These are phyloP conservation scores for Ziziphus jujuba DNA, from an alignment of 306 rosid species.

Conservation along the genomic window DNA sequence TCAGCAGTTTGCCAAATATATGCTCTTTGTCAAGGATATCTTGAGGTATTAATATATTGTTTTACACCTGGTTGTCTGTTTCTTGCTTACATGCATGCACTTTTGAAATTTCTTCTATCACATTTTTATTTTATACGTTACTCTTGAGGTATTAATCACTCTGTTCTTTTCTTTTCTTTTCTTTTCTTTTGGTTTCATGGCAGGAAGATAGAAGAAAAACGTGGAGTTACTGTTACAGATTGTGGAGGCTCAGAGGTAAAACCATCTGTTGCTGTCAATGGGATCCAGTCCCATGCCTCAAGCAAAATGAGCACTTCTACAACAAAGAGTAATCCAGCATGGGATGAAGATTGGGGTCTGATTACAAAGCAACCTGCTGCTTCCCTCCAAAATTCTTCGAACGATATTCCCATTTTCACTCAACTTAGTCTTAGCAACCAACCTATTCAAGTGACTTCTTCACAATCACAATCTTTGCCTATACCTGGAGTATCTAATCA, in stretches of 20 bases:
- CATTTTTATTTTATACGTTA: background rate
- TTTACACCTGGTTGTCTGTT: background rate
- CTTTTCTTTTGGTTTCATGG: constrained; percentile 13
- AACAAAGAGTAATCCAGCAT: constrained; percentile 52
- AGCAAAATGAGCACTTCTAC: constrained; percentile 42
- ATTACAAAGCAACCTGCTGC: constrained; percentile 34
- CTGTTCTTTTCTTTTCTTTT: constrained; percentile 10
- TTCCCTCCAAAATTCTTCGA: constrained; percentile 41
- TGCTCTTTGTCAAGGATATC: constrained; percentile 97
- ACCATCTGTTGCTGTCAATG: constrained; percentile 51
- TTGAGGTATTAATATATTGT: constrained; percentile 54
- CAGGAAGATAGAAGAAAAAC: constrained; percentile 95
- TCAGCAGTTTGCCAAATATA: constrained; percentile 98
- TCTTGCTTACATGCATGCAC: constrained; percentile 15
- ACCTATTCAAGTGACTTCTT: constrained; percentile 42
- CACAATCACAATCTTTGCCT: constrained; percentile 33
- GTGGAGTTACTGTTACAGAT: constrained; percentile 81
- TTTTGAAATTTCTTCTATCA: background rate
- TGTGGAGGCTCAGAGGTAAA: constrained; percentile 74
- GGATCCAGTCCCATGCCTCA: constrained; percentile 46
- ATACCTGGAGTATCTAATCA: constrained; percentile 44
- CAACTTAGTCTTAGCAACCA: constrained; percentile 37
- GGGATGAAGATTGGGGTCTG: constrained; percentile 98
- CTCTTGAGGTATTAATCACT: background rate
- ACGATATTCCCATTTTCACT: constrained; percentile 25